These are phyloP conservation scores for Rhynchospora breviuscula DNA, from an alignment of 176 grass and related monocot species.

Conservation along the genomic window DNA sequence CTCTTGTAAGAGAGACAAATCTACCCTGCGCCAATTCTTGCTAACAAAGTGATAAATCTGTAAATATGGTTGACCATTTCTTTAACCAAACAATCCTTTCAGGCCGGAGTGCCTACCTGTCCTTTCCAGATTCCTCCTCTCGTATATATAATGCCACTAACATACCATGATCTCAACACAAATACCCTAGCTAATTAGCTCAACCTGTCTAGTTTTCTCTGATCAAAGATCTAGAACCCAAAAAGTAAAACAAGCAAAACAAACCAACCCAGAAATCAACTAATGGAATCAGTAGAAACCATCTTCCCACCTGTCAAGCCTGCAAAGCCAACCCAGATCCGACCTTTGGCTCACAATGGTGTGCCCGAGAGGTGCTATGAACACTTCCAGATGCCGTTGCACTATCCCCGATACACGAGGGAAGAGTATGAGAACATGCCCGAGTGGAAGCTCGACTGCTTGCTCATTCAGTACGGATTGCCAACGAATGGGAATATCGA, in stretches of 20 bases:
- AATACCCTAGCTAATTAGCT: slow-evolving; percentile 22
- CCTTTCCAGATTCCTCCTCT: not conserved
- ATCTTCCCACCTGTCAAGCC: not conserved
- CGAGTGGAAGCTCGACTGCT: slow-evolving; percentile 30
- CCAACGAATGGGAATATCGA: slow-evolving; percentile 15
- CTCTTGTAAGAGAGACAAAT: not conserved
- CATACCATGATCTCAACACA: slow-evolving; percentile 17
- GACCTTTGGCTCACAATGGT: not conserved
- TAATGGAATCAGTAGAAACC: slow-evolving; percentile 19
- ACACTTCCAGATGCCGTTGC: slow-evolving; percentile 36
- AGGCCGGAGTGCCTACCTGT: not conserved
- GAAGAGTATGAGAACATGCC: slow-evolving; percentile 36
- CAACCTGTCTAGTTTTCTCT: not conserved
- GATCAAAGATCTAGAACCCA: not conserved
- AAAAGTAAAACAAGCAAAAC: not conserved
- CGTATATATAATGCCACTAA: slow-evolving; percentile 5
- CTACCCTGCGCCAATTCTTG: not conserved
- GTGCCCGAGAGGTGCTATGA: not conserved
- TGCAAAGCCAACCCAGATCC: not conserved
- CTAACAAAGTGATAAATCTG: not conserved
- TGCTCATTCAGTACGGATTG: slow-evolving; percentile 32
- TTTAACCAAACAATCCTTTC: not conserved
- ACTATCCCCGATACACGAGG: slow-evolving; percentile 30
- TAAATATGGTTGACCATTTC: not conserved
- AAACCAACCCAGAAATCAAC: not conserved